phyloP scores from a whole-genome alignment of 1,284 basidiomycete genomes.

The Microbotryum intermedium region DNA sequence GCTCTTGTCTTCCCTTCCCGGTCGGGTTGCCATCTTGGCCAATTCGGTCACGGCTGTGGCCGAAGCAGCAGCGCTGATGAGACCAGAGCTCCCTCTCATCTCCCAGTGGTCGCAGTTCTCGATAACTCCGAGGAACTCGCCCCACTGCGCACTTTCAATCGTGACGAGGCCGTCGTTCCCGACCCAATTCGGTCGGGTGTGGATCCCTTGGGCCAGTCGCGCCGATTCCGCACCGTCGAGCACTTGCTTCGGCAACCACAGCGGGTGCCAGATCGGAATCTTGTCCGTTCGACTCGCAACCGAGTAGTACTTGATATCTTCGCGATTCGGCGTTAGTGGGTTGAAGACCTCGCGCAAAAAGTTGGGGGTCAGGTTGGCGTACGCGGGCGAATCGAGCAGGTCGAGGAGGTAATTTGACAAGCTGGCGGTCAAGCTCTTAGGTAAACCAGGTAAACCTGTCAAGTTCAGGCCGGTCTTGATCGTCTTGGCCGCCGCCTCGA shows the following conservation, averaged over 20 bases:
- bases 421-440: constrained; percentile 55
- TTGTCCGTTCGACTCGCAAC: constrained; percentile 68
- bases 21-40: constrained; percentile 11
- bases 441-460: constrained; percentile 27
- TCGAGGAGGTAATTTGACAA: constrained; percentile 84
- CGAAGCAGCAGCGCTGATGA: constrained; percentile 34
- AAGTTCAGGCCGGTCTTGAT: constrained; percentile 13
- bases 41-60: constrained; percentile 22
- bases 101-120: constrained; percentile 97
- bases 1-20: constrained; percentile 1
- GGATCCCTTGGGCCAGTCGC: constrained; percentile 48
- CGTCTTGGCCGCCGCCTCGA: constrained; percentile 7
- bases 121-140: constrained; percentile 77
- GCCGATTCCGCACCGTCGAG: constrained; percentile 60
- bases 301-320: constrained; percentile 78
- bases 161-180: constrained; percentile 95
- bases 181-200: constrained; percentile 49
- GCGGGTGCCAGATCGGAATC: constrained; percentile 79
- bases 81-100: constrained; percentile 64
- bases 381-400: constrained; percentile 91
- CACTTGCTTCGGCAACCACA: constrained; percentile 93
- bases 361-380: constrained; percentile 81
- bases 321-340: constrained; percentile 73
- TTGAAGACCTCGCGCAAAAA: constrained; percentile 86
- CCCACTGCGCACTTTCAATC: constrained; percentile 81